Conservation (phyloP, 352 stramenopile genomes). For the Globisporangium yorkense region DNA sequence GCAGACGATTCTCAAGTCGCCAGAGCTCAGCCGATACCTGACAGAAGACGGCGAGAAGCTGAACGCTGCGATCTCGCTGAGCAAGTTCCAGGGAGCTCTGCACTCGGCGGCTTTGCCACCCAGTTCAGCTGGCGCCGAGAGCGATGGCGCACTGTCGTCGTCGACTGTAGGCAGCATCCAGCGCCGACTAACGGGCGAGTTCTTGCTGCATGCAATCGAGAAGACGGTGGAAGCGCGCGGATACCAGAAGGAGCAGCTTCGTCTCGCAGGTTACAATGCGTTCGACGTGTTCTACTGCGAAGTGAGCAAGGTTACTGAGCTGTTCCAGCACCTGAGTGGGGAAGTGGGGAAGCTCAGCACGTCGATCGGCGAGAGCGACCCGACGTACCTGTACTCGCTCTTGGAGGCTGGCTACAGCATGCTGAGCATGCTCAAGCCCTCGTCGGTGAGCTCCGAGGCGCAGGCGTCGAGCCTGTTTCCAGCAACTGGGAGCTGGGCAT, state of each 20-base stretch:
- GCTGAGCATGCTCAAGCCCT: slow-evolving; percentile 52
- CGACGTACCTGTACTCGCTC: slow-evolving; percentile 50
- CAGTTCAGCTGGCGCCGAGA: neutral
- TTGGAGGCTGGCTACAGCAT: slow-evolving; percentile 68
- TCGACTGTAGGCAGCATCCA: slow-evolving; percentile 17
- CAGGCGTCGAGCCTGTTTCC: slow-evolving; percentile 14
- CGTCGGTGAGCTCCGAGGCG: slow-evolving; percentile 10
- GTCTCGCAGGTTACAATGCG: slow-evolving; percentile 72
- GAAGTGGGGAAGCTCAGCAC: slow-evolving; percentile 50
- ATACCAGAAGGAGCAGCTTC: slow-evolving; percentile 75
- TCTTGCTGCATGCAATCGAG: slow-evolving; percentile 73
- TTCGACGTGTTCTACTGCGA: slow-evolving; percentile 89
- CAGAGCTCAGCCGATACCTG: slow-evolving; percentile 45
- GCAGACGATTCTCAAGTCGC: slow-evolving; percentile 46
- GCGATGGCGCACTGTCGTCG: neutral
- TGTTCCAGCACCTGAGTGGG: slow-evolving; percentile 49
- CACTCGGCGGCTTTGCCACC: slow-evolving; percentile 5
- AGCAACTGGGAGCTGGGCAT: slow-evolving; percentile 50
- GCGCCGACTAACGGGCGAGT: slow-evolving; percentile 40
- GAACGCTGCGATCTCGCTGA: slow-evolving; percentile 62
- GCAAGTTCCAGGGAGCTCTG: slow-evolving; percentile 72
- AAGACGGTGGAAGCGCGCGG: slow-evolving; percentile 63
- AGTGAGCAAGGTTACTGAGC: slow-evolving; percentile 69
- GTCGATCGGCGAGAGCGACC: slow-evolving; percentile 55
- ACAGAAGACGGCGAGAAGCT: slow-evolving; percentile 75